Evolutionary conservation across 306 rosid genomes (phyloP), one percentile per base, ranked within the genome.

Genomic region (Abrus pulchellus): DNA sequence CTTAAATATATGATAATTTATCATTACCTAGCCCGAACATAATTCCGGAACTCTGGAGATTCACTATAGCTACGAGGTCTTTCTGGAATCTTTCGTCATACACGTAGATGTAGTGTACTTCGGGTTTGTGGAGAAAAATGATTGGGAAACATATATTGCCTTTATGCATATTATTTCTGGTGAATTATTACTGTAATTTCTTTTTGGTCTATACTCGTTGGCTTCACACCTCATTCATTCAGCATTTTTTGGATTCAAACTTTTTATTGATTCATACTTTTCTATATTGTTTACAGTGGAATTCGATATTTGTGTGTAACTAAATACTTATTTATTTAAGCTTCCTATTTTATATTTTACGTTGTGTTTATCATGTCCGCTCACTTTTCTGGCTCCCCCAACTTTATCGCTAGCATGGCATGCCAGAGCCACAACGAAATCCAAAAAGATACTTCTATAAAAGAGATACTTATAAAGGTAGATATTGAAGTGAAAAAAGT

Each of bases 41-140:
- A 69, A 59, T 90, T 85, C 85, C 83, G 77, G 87, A 80, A 80
- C 82, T 74, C 86, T 85, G 89, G 90, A 90, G 92, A 88, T 86
- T 74, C 78, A 72, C 79, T 52, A n/a, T 47, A 85, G 87, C 89
- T 69, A 56, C 81, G 90, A 88, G 86, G 76, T 90, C 88, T 86
- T 55, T 77, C 90, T 79, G 88, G 86, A 86, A 76, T 83, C 67
- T 78, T 84, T 80, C 64, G 74, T 69, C 80, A 63, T 72, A 61
- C 9, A 9, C 30, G 50, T 60, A 80, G 43, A 81, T 40, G 56
- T 82, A 71, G 61, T 66, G 49, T 72, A 44, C 45, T 66, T 30
- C 76, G 76, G 52, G 34, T 74, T 41, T 73, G 82, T 75, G 76
- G 63, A 50, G 60, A 62, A 62, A 27, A 33, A 62, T 71, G 34